Evolutionary conservation across 2,329 filamentous ascomycete genomes (phyloP).

Genomic region (Ceratocystis colombiana): DNA sequence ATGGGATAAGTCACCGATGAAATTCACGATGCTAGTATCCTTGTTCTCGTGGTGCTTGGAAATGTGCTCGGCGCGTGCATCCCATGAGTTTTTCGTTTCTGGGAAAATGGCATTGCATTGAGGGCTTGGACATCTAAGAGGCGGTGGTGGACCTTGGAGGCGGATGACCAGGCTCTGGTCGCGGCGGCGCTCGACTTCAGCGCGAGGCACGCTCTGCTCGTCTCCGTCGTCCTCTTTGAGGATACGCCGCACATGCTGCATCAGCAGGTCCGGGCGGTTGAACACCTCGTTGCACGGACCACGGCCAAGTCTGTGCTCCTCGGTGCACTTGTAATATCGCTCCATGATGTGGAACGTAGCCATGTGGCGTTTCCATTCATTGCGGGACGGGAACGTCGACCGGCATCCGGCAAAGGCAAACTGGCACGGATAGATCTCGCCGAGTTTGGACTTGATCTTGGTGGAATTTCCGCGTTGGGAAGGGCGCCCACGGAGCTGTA

Average conservation of each 20-base stretch:
- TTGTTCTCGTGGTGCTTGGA: conserved; percentile 63
- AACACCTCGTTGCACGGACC: conserved; percentile 47
- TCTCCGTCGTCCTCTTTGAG: conserved; percentile 41
- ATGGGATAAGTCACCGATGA: not conserved
- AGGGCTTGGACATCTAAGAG: conserved; percentile 45
- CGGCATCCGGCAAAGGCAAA: conserved; percentile 68
- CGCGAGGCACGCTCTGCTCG: conserved; percentile 35
- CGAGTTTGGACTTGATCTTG: not conserved
- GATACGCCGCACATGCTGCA: conserved; percentile 79
- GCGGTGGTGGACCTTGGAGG: conserved; percentile 51
- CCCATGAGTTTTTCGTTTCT: conserved; percentile 55
- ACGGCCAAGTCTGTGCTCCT: conserved; percentile 28
- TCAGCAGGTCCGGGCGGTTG: conserved; percentile 87
- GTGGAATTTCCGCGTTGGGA: too few relatives aligned
- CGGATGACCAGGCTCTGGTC: conserved; percentile 48
- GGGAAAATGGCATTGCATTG: conserved; percentile 53
- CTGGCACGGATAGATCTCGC: conserved; percentile 44
- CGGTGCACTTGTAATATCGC: conserved; percentile 64
- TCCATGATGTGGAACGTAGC: conserved; percentile 67
- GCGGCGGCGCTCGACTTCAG: conserved; percentile 33
- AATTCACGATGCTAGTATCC: conserved; percentile 17
- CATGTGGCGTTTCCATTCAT: conserved; percentile 92
- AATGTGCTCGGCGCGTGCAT: conserved; percentile 78
- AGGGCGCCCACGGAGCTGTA: too few relatives aligned
- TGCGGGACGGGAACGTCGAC: conserved; percentile 67